Conservation (phyloP, 208 protist genomes). For the Trypanosoma caninum region DNA sequence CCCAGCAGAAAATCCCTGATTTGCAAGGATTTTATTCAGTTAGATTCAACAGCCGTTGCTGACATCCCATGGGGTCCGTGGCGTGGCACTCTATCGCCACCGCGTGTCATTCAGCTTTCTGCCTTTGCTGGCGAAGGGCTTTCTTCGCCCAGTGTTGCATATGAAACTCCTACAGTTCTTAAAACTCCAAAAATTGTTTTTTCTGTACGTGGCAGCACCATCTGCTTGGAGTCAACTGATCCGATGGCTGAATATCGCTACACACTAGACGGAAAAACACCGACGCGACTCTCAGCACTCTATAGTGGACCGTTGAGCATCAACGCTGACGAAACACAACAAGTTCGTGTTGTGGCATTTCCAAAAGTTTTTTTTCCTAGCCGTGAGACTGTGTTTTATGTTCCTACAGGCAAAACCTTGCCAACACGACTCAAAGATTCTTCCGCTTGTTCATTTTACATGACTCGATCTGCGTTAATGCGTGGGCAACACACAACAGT, state of each 20-base stretch:
- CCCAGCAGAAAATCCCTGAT: slow-evolving; percentile 19
- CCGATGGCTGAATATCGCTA: slow-evolving; percentile 36
- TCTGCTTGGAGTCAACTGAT: slow-evolving; percentile 22
- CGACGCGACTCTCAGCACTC: slow-evolving; percentile 12
- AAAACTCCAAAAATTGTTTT: slow-evolving; percentile 29
- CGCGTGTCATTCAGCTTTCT: slow-evolving; percentile 20
- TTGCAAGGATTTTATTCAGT: slow-evolving; percentile 1
- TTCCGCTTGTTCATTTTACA: no score
- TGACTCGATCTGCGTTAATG: no score
- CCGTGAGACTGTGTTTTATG: slow-evolving; percentile 23
- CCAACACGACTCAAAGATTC: no score
- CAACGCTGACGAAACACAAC: background rate
- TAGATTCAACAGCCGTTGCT: background rate
- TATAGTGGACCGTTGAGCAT: slow-evolving; percentile 24
- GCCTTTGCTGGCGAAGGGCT: slow-evolving; percentile 21
- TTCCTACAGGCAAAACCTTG: background rate
- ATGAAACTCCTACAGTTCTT: slow-evolving; percentile 29
- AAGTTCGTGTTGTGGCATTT: slow-evolving; percentile 32
- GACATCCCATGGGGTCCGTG: slow-evolving; percentile 9
- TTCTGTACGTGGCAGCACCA: slow-evolving; percentile 8
- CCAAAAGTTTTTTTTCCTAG: slow-evolving; percentile 38
- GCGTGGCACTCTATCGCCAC: slow-evolving; percentile 6
- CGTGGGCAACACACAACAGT: no score
- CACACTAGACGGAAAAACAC: slow-evolving; percentile 42
- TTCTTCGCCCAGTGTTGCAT: slow-evolving; percentile 6